phyloP scores from a whole-genome alignment of 75 land plant genomes.

The Gnetum montanum region DNA sequence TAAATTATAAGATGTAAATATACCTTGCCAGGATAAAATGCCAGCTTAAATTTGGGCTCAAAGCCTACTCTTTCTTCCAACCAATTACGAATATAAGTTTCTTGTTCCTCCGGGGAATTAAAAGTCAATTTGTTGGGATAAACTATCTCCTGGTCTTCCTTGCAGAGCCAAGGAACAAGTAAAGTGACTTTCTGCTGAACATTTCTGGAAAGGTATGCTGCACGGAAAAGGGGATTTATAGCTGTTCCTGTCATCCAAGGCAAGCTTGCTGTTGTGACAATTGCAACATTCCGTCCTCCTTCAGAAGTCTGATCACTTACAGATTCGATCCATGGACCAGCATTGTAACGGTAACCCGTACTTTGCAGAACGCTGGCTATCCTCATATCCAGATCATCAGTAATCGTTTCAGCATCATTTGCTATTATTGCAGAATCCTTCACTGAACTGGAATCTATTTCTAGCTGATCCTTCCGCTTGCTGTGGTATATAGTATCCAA shows the following conservation, averaged over 20 bases:
- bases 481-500: constrained; percentile 60
- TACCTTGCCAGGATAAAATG: constrained; percentile 99
- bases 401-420: constrained; percentile 22
- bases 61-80: constrained; percentile 86
- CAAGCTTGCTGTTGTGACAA: constrained; percentile 94
- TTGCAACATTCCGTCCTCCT: constrained; percentile 75
- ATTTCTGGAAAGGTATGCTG: constrained; percentile 77
- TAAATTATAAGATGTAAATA: no score
- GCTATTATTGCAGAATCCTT: constrained; percentile 16
- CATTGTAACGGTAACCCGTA: constrained; percentile 79
- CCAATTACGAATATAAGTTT: constrained; percentile 81
- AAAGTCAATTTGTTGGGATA: constrained; percentile 79
- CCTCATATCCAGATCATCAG: constrained; percentile 77
- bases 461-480: constrained; percentile 49
- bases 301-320: constrained; percentile 26
- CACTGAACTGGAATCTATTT: constrained; percentile 15
- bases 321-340: constrained; percentile 53
- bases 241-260: constrained; percentile 99
- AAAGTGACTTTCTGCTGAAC: constrained; percentile 85
- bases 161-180: constrained; percentile 94
- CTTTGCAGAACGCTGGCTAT: constrained; percentile 90
- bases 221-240: constrained; percentile 90
- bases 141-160: constrained; percentile 76
- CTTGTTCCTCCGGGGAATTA: constrained; percentile 87
- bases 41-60: constrained; percentile 76